Base-by-base conservation (phyloP, 768 basidiomycete species). In the Termitomyces sp. region DNA sequence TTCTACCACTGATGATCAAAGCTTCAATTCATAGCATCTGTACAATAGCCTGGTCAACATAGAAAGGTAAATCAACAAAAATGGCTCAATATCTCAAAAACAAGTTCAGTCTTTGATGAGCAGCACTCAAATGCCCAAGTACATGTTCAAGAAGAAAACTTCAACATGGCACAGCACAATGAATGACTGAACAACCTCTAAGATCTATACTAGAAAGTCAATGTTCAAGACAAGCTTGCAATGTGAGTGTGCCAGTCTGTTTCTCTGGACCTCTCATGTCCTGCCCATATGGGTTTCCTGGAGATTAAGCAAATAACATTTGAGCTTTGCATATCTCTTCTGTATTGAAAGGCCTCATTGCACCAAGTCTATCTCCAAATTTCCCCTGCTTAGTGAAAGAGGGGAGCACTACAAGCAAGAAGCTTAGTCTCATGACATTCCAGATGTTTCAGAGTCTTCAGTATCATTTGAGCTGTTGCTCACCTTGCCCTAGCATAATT, bases 341-440 rank as follows among this genome's bases (percentile, higher is more conserved):
- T 13, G 20, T 30, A 15, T 41, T 42, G 27, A 42, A 30, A 30
- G 6, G 18, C 37, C 37, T n/a, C n/a, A 24, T 11, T 16, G 37
- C 37, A 31, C 11, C 53, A 42, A 41, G 27, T 54, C 39, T 31
- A 30, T 13, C 18, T 42, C 39, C 39, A 15, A 6, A 1, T 27
- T 13, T 22, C 30, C 24, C 27, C 51, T 16, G 6, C 11, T 39
- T 6, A n/a, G 37, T 41, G n/a, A 53, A 41, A 30, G 12, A 13
- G 12, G 39, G 39, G 30, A 54, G 53, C 53, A 39, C 53, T 39
- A 54, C 53, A 54, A 36, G 52, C 52, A 27, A 54, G 39, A 54
- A 36, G 27, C 9, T 11, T 22, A 16, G 13, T 52, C 11, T 20
- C 39, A 30, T 30, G 36, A 39, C 12, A 16, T 37, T 9, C 24